These are phyloP conservation scores for Mycena chlorophos DNA, from an alignment of 768 basidiomycete genomes.

Conservation along the genomic window DNA sequence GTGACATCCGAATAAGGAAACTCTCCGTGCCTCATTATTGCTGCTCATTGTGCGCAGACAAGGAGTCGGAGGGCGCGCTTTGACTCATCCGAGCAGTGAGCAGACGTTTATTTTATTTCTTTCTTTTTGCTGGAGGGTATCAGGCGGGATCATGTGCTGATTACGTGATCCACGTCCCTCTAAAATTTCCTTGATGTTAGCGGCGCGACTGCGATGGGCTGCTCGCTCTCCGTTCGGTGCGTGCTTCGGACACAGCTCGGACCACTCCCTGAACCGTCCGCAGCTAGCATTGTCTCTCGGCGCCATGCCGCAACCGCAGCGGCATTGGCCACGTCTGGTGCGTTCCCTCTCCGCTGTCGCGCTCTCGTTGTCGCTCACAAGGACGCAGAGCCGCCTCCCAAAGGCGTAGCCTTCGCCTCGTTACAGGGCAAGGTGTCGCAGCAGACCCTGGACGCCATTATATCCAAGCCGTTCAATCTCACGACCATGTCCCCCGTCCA, in stretches of 20 bases:
- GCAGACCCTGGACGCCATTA: slow-evolving; percentile 59
- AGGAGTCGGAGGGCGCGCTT: no score
- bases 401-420: slow-evolving; percentile 30
- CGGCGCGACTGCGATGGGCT: not conserved
- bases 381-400: not conserved
- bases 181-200: slow-evolving; percentile 2
- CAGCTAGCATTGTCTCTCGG: not conserved
- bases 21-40: no score
- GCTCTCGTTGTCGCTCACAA: not conserved
- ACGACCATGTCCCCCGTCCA: slow-evolving; percentile 81
- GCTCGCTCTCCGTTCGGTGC: not conserved
- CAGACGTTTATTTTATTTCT: no score
- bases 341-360: not conserved
- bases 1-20: no score
- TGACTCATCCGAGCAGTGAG: no score
- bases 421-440: slow-evolving; percentile 41
- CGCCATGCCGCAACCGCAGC: not conserved
- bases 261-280: not conserved
- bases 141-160: no score
- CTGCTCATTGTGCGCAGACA: no score
- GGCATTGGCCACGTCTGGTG: not conserved
- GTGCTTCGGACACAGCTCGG: not conserved
- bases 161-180: not conserved
- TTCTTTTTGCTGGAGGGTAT: no score
- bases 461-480: slow-evolving; percentile 62